These are phyloP conservation scores for Podospora pseudocomata DNA, from an alignment of 495 filamentous ascomycete genomes.

Conservation along the genomic window DNA sequence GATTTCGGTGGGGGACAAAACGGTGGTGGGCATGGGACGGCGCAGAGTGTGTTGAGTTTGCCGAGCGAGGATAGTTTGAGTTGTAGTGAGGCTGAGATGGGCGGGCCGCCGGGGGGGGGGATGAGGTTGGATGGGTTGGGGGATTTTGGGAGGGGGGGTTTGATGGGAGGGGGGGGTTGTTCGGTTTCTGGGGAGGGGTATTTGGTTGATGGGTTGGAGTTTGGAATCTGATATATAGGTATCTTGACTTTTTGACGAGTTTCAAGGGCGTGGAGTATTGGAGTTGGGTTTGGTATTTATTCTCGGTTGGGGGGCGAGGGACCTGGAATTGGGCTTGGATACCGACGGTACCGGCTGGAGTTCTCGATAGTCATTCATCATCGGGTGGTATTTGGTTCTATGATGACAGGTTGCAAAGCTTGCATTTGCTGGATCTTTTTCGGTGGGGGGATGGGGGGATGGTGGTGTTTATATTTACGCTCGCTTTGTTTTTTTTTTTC, in stretches of 20 bases:
- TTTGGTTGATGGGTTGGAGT: slow-evolving; percentile 39
- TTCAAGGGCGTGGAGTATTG: no score
- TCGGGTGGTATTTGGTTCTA: no score
- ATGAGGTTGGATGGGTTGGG: slow-evolving; percentile 17
- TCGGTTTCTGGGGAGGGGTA: slow-evolving; percentile 23
- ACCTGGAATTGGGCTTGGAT: no score
- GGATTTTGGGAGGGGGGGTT: slow-evolving; percentile 14
- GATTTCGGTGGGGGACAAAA: slow-evolving; percentile 38
- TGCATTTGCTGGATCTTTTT: no score
- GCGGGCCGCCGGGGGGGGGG: slow-evolving; percentile 29
- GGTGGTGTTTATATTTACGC: no score
- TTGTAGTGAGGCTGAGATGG: slow-evolving; percentile 45
- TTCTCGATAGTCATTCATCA: no score
- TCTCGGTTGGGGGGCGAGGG: no score
- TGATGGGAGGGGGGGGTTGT: background rate
- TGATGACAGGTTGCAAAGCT: no score
- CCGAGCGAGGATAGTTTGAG: slow-evolving; percentile 69
- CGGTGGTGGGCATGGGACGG: slow-evolving; percentile 20
- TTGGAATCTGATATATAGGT: background rate
- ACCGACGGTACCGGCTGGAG: no score
- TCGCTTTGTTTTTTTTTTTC: no score
- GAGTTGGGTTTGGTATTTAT: no score
- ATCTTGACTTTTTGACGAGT: background rate
- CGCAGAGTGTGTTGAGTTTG: slow-evolving; percentile 70
- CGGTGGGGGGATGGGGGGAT: no score